Base-by-base conservation (phyloP, 768 basidiomycete species). In the Pisolithus orientalis region DNA sequence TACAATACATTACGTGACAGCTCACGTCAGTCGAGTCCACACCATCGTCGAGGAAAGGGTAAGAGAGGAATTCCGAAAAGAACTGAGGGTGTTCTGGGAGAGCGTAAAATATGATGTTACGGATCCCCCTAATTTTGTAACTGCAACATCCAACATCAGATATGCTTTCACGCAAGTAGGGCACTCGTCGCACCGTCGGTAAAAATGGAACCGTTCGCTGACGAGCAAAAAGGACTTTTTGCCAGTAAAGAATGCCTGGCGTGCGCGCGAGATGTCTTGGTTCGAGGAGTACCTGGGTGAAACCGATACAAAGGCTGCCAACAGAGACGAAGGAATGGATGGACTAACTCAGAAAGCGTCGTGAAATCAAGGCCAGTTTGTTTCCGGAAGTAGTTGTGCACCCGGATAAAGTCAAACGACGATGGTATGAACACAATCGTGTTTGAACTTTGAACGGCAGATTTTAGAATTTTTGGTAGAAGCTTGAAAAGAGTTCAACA, bases 131-230 rank as follows among this genome's bases (percentile, higher is more conserved):
- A 47, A 98, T 82, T 59, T 90, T 92, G 73, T 98, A 98, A 52
- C 93, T 91, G 62, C 17, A 57, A 13, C 45, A 40, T 38, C n/a
- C 39, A 5, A 51, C 27, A 21, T 28, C 17, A 56, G 42, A 4
- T 39, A 7, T 49, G 28, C 14, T 21, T 10, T 27, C 13, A 21
- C 11, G 25, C 46, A 38, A 9, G 43, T 25, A 3, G 44, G 32
- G 14, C 32, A 34, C 17, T 5, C 11, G 40, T 65, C 74, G 42
- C 42, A 85, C 87, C 93, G 76, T 57, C 90, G 82, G 77, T 92
- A 97, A 68, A 98, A 99, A 69, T 99, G 94, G 76, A 97, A 98
- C n/a, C 96, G 83, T 65, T 99, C 96, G 60, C 90, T 95, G 63
- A 97, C 75, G 56, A 98, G 76, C 29, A 99, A 68, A 75, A 98